Evolutionary conservation across 768 basidiomycete species (phyloP), one percentile per base, ranked within the genome.

Genomic region (Fomitopsis pulvina): DNA sequence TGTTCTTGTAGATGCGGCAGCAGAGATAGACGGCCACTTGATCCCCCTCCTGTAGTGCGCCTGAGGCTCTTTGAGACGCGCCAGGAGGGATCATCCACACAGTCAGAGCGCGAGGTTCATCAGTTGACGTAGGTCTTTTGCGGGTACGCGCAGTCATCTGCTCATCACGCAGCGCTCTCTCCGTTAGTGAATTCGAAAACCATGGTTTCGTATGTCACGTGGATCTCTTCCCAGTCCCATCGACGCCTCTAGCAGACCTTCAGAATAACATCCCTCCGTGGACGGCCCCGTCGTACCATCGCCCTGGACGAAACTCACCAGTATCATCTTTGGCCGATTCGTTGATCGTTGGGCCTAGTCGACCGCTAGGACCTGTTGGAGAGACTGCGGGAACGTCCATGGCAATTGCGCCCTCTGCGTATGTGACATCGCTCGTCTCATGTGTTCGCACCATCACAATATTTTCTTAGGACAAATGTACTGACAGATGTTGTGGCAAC

Each of bases 171-270:
- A n/a, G n/a, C n/a, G n/a, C n/a, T 37, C 42, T 3, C 45, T 5
- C n/a, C 30, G 10, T 16, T 26, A 49, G 48, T 27, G 39, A 42
- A 9, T 21, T 41, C 12, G n/a, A 41, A 16, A 27, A 43, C 0
- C 38, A 79, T 26, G 88, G 87, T 2, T 71, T 88, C 11, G 62
- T 91, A 14, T 90, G 88, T 65, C 85, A 82, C 2, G 83, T 86
- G 28, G 88, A 90, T 65, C 71, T 91, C 16, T 86, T 87, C 54
- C 83, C 81, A 3, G 76, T 85, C 1, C 58, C 57, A 2, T 10
- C 3, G 2, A 27, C 32, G 3, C 11, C 18, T 6, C 18, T 6
- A 37, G 4, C 34, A 14, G 7, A 18, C 34, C n/a, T n/a, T n/a
- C n/a, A n/a, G n/a, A n/a, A n/a, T n/a, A n/a, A 37, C 16, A n/a